Conservation (phyloP, 2,329 filamentous ascomycete species). For the Pestalotiopsis fici region DNA sequence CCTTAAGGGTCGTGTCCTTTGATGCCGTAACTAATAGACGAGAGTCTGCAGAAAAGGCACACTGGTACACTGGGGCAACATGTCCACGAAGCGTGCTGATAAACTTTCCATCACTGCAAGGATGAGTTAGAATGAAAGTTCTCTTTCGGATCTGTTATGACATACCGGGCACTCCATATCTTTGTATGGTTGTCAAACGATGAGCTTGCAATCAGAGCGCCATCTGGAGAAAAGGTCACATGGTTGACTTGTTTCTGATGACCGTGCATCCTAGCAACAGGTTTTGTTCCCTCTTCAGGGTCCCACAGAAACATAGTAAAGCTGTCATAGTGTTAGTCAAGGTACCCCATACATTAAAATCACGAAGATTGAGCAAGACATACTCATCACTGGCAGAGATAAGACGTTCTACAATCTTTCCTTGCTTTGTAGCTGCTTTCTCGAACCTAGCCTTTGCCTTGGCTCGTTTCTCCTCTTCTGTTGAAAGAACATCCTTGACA, state of each 20-base stretch:
- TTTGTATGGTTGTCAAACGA: conserved; percentile 96
- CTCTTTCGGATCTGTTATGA: background rate
- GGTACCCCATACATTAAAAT: too few species aligned
- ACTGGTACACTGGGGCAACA: conserved; percentile 88
- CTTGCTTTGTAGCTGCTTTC: conserved; percentile 76
- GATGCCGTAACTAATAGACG: conserved; percentile 68
- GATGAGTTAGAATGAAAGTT: background rate
- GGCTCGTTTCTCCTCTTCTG: conserved; percentile 68
- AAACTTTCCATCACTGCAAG: conserved; percentile 67
- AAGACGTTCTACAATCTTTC: conserved; percentile 77
- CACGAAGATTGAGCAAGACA: background rate
- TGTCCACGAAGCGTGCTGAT: conserved; percentile 87
- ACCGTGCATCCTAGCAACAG: conserved; percentile 83
- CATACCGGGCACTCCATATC: conserved; percentile 77
- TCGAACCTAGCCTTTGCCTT: conserved; percentile 84
- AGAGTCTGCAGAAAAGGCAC: conserved; percentile 89
- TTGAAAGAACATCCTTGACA: conserved; percentile 65
- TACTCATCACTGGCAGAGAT: conserved; percentile 87
- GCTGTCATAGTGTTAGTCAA: conserved; percentile 9
- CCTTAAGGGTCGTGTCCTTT: conserved; percentile 87
- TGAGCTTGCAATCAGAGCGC: conserved; percentile 80
- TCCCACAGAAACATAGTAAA: conserved; percentile 98
- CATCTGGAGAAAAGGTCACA: conserved; percentile 91
- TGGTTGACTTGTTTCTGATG: conserved; percentile 93
- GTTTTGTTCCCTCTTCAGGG: conserved; percentile 75